Base-by-base conservation (phyloP, 1,139 yeast species). In the Hansenula lynferdii region DNA sequence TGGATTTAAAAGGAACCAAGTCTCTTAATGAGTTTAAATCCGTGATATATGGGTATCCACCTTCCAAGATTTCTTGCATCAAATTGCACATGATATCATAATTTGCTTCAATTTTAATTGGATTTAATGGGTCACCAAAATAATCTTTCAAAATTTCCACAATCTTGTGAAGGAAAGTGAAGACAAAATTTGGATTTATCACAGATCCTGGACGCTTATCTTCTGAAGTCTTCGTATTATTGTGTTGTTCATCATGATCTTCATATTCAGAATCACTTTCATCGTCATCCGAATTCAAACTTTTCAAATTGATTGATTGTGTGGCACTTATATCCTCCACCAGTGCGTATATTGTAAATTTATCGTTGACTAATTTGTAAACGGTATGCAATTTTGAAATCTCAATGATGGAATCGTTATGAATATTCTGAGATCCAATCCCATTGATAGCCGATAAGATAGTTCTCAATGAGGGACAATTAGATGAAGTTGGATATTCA, bases 1-100 rank as follows among this genome's bases (percentile, higher is more conserved):
- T 64, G 14, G 66, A 57, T 37, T 64, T 64, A 36, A 70, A 69
- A n/a, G 95, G 95, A 1, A 89, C 79, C 16, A 81, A 60, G 40
- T 84, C 94, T 39, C 78, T 68, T 31, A 90, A 60, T 37, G 77
- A 72, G 56, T 87, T 89, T 37, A 79, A 67, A 48, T 87, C 96
- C 0, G 90, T 80, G 36, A 75, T 67, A 47, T 75, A 73, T 1
- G 96, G 95, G 19, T 71, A 67, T 2, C 94, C 92, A 35, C 78
- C 81, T 50, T 86, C 95, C 19, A 89, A 57, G 78, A 86, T 77
- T 52, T 85, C 85, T 48, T 78, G 75, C 48, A 78, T 53, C 40
- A 78, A 49, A 48, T 85, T 62, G 33, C 82, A 71, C 44, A 85
- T 62, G 5, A 84, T 72, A 53, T 85, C 92, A 46, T 70, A 70